Evolutionary conservation across 495 filamentous ascomycete genomes (phyloP), one percentile per base, ranked within the genome.

Genomic region (Penicillium roqueforti): DNA sequence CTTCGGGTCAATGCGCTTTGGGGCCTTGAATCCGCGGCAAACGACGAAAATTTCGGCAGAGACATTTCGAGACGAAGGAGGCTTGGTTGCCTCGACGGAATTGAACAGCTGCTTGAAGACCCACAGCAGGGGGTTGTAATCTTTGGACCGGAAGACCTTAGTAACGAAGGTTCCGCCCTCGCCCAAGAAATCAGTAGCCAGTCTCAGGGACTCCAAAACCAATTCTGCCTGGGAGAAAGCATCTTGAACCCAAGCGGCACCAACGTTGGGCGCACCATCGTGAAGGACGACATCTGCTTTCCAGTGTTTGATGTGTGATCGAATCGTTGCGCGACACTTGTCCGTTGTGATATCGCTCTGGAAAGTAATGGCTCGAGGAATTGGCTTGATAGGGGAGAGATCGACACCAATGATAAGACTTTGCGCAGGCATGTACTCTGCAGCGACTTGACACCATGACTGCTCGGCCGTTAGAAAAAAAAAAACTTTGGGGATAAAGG

Each of bases 31-130:
- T 4, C 92, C 92, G 49, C 85, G 85, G 68, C 93, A 97, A 19
- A 97, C 92, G 57, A 97, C 93, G 77, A 97, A 97, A 46, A 97
- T 97, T 78, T 97, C 92, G 51, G 92, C 92, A 22, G 91, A 96
- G 23, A 97, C 93, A 57, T 92, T 96, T 73, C 93, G 79, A 1
- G 90, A 95, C 4, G 92, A 96, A 4, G 93, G 93, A 11, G 93
- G 93, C 71, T 98, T 98, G 8, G 93, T 98, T 5, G 93, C 91
- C 62, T 97, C 91, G 46, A 98, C 93, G 41, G 92, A 92, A 25
- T 77, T 79, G 76, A 98, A 98, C 3, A 97, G 78, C 68, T 97
- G 95, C 62, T 95, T 95, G 78, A 96, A 95, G 38, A 97, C 92
- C 93, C 93, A 99, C 42, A 97, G 82, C 41, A 99, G 75, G 42